Conservation (phyloP, 352 stramenopile genomes). For the Globisporangium middletonii region DNA sequence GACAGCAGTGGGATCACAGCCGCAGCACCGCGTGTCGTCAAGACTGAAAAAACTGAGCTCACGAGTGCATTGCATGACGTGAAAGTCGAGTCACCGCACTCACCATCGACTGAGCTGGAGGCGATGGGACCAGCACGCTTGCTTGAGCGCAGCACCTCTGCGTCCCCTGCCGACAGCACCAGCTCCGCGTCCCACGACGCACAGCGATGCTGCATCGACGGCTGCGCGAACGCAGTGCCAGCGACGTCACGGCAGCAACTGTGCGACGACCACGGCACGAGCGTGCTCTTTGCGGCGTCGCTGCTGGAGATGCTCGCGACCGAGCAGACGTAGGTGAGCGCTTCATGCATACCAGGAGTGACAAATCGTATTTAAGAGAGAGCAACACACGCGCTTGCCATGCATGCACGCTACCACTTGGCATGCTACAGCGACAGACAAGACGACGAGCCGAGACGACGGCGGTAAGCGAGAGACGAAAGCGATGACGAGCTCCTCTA, state of each 20-base stretch:
- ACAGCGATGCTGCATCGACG: not conserved
- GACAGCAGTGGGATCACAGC: not conserved
- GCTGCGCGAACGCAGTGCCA: conserved; percentile 3
- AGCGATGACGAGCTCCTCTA: not conserved
- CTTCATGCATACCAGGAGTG: not conserved
- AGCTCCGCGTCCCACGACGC: not conserved
- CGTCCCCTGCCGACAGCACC: not conserved
- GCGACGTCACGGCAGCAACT: not conserved
- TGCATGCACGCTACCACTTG: conserved; percentile 1
- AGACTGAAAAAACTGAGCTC: not conserved
- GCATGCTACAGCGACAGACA: conserved; percentile 1
- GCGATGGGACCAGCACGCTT: too few species aligned
- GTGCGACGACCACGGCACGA: conserved; percentile 13
- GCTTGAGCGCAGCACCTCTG: too few species aligned
- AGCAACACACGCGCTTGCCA: conserved; percentile 1
- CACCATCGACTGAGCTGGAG: too few species aligned
- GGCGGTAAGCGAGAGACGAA: too few species aligned
- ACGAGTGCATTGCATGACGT: not conserved
- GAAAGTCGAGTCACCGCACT: too few species aligned
- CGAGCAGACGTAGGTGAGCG: not conserved
- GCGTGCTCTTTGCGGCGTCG: conserved; percentile 10
- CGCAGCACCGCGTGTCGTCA: not conserved
- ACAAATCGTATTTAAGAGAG: not conserved
- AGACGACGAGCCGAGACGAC: not conserved
- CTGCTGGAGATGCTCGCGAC: conserved; percentile 13